phyloP scores from a whole-genome alignment of 257 asterid species.

The Handroanthus guayacan region DNA sequence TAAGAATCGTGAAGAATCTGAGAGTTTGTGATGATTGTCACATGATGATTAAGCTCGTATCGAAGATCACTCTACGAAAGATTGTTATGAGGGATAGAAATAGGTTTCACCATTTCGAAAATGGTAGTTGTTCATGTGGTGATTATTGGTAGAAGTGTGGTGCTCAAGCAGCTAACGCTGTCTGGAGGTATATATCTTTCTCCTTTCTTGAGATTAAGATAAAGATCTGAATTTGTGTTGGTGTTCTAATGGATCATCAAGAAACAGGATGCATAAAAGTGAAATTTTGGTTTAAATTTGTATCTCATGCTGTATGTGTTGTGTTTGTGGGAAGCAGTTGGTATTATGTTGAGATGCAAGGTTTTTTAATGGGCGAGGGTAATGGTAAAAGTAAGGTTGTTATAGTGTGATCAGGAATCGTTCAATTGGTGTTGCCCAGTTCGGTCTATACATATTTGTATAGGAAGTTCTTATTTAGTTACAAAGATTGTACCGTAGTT shows the following conservation, averaged over 20 bases:
- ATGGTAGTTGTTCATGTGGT: constrained; percentile 64
- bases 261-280: background rate
- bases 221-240: background rate
- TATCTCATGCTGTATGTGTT: background rate
- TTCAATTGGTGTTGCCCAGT: no score
- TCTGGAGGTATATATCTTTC: background rate
- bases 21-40: constrained; percentile 69
- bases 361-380: no score
- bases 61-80: constrained; percentile 45
- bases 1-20: constrained; percentile 58
- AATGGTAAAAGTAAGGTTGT: no score
- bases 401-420: no score
- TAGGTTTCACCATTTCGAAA: constrained; percentile 70
- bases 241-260: background rate
- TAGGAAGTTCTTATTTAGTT: no score
- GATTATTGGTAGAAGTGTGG: constrained; percentile 56
- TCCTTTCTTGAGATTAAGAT: constrained; percentile 2
- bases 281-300: background rate
- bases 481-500: no score
- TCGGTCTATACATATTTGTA: no score
- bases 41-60: constrained; percentile 53
- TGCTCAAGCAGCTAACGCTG: constrained; percentile 9
- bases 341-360: no score
- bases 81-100: constrained; percentile 62
- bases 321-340: no score